A percentile compares a stretch with the other conserved stretches of the same genome.
Evolutionary conservation across 129 eudicot species (phyloP).

Genomic region (Deinandra increscens): DNA sequence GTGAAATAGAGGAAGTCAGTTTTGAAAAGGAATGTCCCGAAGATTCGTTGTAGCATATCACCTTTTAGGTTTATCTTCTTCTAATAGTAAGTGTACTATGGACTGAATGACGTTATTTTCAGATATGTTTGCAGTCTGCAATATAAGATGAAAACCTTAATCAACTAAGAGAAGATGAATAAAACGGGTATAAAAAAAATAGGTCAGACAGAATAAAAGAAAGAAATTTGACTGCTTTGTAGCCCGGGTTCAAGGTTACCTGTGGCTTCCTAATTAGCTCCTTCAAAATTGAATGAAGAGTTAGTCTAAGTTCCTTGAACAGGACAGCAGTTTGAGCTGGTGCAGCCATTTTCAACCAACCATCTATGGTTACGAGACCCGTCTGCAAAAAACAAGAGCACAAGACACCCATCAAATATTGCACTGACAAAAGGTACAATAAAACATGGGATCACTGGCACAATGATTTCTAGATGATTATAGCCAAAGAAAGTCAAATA

Average conservation of each 20-base stretch:
- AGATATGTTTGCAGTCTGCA: conserved; percentile 49
- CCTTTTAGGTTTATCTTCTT: conserved; percentile 63
- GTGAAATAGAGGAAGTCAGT: background rate
- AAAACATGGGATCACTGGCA: background rate
- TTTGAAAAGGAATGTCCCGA: background rate
- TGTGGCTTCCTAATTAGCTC: conserved; percentile 85
- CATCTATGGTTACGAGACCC: conserved; percentile 70
- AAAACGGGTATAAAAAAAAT: background rate
- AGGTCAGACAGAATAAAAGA: background rate
- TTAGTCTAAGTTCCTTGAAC: conserved; percentile 79
- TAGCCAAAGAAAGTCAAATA: too few relatives aligned
- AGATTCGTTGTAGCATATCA: conserved; percentile 23
- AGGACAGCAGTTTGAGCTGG: conserved; percentile 98
- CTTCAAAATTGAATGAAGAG: conserved; percentile 77
- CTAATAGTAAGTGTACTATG: conserved; percentile 74
- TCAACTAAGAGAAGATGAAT: conserved; percentile 2
- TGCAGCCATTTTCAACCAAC: conserved; percentile 88
- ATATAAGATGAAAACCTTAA: background rate
- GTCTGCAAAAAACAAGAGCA: conserved; percentile 46
- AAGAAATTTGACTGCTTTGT: background rate
- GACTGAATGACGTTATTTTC: conserved; percentile 77
- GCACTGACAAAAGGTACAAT: too few relatives aligned
- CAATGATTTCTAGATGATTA: background rate
- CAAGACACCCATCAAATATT: too few relatives aligned
- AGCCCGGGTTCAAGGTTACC: conserved; percentile 34